Evolutionary conservation across 805 yeast genomes (phyloP).

Genomic region (Wickerhamomyces tratensis): DNA sequence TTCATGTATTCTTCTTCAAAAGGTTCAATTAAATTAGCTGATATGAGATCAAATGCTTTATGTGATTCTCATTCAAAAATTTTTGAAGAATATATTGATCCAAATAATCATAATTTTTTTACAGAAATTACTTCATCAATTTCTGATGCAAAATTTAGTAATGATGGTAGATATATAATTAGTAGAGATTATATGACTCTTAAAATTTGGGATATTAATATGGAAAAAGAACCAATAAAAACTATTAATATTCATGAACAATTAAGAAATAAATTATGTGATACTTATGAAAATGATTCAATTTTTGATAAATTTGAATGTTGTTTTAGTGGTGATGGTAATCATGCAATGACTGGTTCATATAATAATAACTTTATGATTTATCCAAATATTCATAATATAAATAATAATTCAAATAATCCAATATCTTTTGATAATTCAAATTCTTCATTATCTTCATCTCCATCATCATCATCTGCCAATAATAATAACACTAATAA

Average conservation of each 20-base stretch:
- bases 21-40: slow-evolving; percentile 91
- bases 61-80: slow-evolving; percentile 85
- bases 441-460: slow-evolving; percentile 1
- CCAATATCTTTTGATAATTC: background rate
- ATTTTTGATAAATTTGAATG: slow-evolving; percentile 98
- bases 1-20: slow-evolving; percentile 94
- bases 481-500: slow-evolving; percentile 65
- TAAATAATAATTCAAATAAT: slow-evolving; percentile 4
- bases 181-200: slow-evolving; percentile 96
- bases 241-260: slow-evolving; percentile 95
- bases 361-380: slow-evolving; percentile 96
- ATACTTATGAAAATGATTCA: slow-evolving; percentile 97
- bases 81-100: slow-evolving; percentile 90
- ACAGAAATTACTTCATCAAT: slow-evolving; percentile 95
- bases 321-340: slow-evolving; percentile 87
- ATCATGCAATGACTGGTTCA: slow-evolving; percentile 91
- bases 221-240: slow-evolving; percentile 92
- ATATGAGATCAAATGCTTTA: slow-evolving; percentile 91
- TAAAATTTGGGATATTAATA: slow-evolving; percentile 95
- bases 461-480: background rate
- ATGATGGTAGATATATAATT: slow-evolving; percentile 92
- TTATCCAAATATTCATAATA: slow-evolving; percentile 70
- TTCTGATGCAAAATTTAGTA: slow-evolving; percentile 85
- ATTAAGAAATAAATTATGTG: slow-evolving; percentile 85
- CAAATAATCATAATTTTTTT: slow-evolving; percentile 87